Base-by-base conservation (phyloP, 345 rosid species). In the Salix brachista region DNA sequence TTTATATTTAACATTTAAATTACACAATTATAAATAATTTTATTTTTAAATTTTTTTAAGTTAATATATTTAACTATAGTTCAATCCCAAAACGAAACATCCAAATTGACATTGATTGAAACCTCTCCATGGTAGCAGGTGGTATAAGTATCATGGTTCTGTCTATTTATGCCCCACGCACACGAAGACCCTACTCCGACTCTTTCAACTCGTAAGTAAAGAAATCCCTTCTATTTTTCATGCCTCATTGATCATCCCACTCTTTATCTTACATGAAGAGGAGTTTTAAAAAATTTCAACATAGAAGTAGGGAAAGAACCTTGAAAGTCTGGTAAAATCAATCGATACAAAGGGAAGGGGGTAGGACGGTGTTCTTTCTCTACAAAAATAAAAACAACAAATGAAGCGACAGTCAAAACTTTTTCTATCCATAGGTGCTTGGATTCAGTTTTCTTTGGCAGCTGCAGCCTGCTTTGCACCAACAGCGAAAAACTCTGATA, bases 401-500 rank as follows among this genome's bases (percentile, higher is more conserved):
- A 54, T 25, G 18, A 41, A 68, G 12, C 41, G 25, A 10, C 42
- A 25, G 69, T 61, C 85, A 76, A 85, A 85, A 83, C 77, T 78
- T 50, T 75, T 34, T 34, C 64, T 61, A 21, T 42, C 23, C 37
- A 28, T 17, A 61, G 28, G 26, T 42, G 8, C 50, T 67, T 14
- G 66, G n/a, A 8, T 64, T 90, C 84, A 91, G 70, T 86, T 74
- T 70, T 44, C 48, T 88, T 86, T 91, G 52, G 78, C 87, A 75
- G 86, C 87, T 60, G 80, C 90, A 67, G 80, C 90, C 76, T 86
- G 96, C 83, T 85, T 91, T 41, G 93, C 97, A 37, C 98, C 99
- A 25, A 96, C 81, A 21, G 93, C 78, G 78, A 96, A 92, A 90
- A 96, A 92, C 86, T 94, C 98, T 0, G 93, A 82, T 34, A 96